phyloP scores from a whole-genome alignment of 2,329 filamentous ascomycete genomes.

The Xylariaceae sp. region DNA sequence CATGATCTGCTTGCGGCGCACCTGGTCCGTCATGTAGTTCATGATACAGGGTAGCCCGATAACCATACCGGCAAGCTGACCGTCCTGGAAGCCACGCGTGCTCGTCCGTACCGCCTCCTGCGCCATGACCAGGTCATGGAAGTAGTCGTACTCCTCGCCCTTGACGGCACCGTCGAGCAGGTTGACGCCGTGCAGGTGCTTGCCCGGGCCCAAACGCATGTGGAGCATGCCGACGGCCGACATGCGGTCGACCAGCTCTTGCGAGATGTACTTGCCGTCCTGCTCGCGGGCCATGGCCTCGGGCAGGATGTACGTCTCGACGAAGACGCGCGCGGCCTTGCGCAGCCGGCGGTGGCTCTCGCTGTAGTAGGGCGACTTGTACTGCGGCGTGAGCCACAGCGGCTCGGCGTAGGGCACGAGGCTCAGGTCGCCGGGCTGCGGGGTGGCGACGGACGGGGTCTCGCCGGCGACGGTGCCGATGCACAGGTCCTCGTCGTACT shows the following conservation, averaged over 20 bases:
- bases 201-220: conserved; percentile 77
- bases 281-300: conserved; percentile 72
- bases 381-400: conserved; percentile 69
- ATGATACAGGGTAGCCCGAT: conserved; percentile 74
- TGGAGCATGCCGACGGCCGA: conserved; percentile 65
- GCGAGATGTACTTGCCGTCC: conserved; percentile 62
- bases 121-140: conserved; percentile 69
- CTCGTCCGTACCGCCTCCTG: conserved; percentile 68
- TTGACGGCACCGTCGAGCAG: conserved; percentile 63
- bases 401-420: conserved; percentile 79
- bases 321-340: conserved; percentile 64
- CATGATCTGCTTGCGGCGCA: conserved; percentile 58
- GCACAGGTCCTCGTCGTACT: conserved; percentile 64
- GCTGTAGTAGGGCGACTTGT: conserved; percentile 74
- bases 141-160: conserved; percentile 78
- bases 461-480: conserved; percentile 71
- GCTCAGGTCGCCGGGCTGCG: conserved; percentile 63
- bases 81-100: conserved; percentile 76
- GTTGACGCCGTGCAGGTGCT: conserved; percentile 66
- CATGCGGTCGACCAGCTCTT: conserved; percentile 72
- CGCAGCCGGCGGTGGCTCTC: conserved; percentile 64
- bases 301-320: conserved; percentile 61
- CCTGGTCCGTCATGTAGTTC: conserved; percentile 65
- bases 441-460: conserved; percentile 64
- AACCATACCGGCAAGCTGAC: conserved; percentile 79